Evolutionary conservation across 345 rosid genomes (phyloP).

Genomic region (Camelina neglecta): DNA sequence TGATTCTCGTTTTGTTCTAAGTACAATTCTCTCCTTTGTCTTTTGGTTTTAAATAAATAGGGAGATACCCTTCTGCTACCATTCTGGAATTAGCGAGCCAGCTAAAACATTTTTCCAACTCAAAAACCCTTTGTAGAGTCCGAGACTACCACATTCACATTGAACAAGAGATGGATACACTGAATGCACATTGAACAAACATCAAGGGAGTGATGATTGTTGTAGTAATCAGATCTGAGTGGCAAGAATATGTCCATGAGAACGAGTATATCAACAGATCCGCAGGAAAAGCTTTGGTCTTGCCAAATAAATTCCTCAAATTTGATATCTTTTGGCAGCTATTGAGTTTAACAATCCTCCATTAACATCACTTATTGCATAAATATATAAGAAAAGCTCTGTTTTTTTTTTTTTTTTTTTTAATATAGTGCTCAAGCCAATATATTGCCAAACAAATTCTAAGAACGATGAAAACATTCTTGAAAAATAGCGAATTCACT

Average conservation of each 20-base stretch:
- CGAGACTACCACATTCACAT: not conserved
- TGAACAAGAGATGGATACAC: not conserved
- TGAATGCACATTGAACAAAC: not conserved
- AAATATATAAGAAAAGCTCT: conserved; percentile 6
- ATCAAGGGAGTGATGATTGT: not conserved
- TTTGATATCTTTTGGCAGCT: not conserved
- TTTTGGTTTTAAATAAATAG: not conserved
- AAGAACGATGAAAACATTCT: not conserved
- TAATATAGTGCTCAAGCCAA: not conserved
- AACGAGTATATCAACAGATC: conserved; percentile 6
- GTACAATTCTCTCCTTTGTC: not conserved
- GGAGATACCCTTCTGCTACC: not conserved
- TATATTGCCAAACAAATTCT: not conserved
- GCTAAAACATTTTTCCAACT: not conserved
- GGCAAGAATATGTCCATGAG: not conserved
- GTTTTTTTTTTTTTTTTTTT: no score
- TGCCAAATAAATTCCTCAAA: not conserved
- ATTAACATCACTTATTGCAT: not conserved
- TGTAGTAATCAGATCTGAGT: not conserved
- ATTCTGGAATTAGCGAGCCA: not conserved
- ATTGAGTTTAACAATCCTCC: not conserved
- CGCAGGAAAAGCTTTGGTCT: not conserved
- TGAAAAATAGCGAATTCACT: not conserved
- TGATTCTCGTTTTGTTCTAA: not conserved
- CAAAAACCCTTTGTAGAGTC: no score